These are phyloP conservation scores for Posidonia oceanica DNA, from an alignment of 116 monocot genomes.

Conservation along the genomic window DNA sequence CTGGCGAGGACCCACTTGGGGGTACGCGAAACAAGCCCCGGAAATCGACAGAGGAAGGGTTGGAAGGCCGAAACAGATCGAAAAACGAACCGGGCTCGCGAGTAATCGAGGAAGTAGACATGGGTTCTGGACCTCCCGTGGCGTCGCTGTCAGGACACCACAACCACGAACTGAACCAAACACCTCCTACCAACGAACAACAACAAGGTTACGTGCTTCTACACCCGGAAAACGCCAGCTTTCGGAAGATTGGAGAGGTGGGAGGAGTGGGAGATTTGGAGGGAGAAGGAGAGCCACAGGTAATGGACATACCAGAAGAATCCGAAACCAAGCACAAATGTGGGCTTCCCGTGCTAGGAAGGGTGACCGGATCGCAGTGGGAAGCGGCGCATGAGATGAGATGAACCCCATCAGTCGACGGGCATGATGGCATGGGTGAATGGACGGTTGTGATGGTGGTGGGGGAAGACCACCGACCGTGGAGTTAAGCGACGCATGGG, in stretches of 20 bases:
- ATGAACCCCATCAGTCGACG: no score
- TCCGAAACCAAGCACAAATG: no score
- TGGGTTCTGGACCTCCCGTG: not conserved
- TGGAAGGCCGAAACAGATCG: not conserved
- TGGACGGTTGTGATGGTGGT: not conserved
- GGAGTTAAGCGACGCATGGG: not conserved
- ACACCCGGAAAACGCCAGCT: no score
- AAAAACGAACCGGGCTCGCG: conserved; percentile 3
- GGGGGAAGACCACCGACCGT: not conserved
- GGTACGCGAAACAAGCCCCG: not conserved
- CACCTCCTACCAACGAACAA: no score
- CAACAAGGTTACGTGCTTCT: no score
- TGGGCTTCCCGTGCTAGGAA: no score
- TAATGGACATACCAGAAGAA: no score
- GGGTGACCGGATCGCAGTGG: no score
- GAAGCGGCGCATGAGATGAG: no score
- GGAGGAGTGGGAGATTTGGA: no score
- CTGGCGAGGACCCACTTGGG: conserved; percentile 2
- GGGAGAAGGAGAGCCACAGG: no score
- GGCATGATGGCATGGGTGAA: not conserved
- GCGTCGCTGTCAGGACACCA: not conserved
- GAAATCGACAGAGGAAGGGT: not conserved
- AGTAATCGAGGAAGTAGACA: conserved; percentile 6
- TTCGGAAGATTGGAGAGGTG: no score
- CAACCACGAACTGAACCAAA: not conserved